phyloP scores from a whole-genome alignment of 164 flowering plant species.

The Vitis cinerea region DNA sequence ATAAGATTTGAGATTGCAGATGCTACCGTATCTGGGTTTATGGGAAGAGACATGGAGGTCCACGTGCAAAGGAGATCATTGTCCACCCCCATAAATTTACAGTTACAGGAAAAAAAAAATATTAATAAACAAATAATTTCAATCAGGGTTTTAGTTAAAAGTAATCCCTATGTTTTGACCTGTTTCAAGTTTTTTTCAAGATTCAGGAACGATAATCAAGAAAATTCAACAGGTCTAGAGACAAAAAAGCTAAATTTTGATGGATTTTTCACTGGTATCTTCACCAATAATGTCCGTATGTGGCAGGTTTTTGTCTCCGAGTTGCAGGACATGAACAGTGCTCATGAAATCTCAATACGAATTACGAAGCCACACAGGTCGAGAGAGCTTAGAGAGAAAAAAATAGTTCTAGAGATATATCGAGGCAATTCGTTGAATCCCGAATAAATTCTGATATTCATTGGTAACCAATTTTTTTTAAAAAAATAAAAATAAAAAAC shows the following conservation, averaged over 20 bases:
- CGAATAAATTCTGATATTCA: too few species aligned
- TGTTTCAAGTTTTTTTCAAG: constrained; percentile 10
- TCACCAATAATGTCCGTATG: constrained; percentile 1
- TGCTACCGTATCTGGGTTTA: constrained; percentile 25
- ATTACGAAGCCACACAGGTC: too few species aligned
- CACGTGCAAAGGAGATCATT: constrained; percentile 62
- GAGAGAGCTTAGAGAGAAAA: too few species aligned
- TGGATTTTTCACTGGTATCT: not conserved
- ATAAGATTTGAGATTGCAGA: constrained; percentile 17
- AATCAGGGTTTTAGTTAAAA: not conserved
- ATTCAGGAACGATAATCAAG: constrained; percentile 30
- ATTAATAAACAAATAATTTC: not conserved
- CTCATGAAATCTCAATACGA: not conserved
- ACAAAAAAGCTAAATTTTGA: not conserved
- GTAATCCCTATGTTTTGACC: constrained; percentile 18
- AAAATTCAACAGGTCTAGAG: not conserved
- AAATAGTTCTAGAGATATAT: too few species aligned
- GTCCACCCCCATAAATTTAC: constrained; percentile 55
- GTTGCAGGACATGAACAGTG: constrained; percentile 1
- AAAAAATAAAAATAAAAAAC: too few species aligned
- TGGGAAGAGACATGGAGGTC: constrained; percentile 37
- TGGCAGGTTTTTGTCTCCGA: constrained; percentile 22
- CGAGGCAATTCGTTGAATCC: too few species aligned
- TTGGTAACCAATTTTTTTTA: too few species aligned
- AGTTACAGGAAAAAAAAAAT: not conserved